Evolutionary conservation across 371 early-diverging fungal species (phyloP).

Genomic region (Parasitella parasitica): DNA sequence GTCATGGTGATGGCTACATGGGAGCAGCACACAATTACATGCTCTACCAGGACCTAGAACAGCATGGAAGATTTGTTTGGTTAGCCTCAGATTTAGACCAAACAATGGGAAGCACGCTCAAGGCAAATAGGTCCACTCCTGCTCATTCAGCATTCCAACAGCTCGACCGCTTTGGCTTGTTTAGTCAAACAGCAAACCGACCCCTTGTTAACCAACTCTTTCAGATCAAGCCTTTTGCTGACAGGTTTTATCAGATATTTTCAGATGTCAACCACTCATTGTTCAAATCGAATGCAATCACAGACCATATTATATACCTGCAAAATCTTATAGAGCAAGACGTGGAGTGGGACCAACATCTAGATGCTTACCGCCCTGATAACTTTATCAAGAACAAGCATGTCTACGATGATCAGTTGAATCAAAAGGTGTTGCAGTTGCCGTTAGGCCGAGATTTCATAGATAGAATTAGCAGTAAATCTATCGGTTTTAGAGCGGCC

Average conservation of each 20-base stretch:
- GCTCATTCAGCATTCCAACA: neutral
- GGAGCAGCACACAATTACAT: constrained; percentile 41
- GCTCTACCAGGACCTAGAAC: constrained; percentile 29
- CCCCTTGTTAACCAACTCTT: constrained; percentile 27
- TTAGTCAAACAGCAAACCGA: constrained; percentile 5
- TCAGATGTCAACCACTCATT: constrained; percentile 9
- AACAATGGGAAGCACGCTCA: constrained; percentile 36
- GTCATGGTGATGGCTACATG: constrained; percentile 39
- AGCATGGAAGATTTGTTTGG: constrained; percentile 27
- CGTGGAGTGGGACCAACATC: constrained; percentile 22
- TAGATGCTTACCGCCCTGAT: constrained; percentile 2
- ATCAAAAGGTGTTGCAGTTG: constrained; percentile 28
- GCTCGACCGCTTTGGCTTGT: constrained; percentile 24
- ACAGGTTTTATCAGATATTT: constrained; percentile 17
- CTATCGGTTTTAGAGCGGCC: constrained; percentile 26
- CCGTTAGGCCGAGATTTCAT: constrained; percentile 34
- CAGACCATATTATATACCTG: constrained; percentile 5
- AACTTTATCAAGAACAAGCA: constrained; percentile 5
- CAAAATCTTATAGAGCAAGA: constrained; percentile 25
- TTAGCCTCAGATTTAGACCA: constrained; percentile 38
- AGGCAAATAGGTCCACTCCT: neutral
- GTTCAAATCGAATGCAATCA: constrained; percentile 1
- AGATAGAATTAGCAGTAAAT: constrained; percentile 15
- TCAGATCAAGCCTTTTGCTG: constrained; percentile 9
- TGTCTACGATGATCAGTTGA: constrained; percentile 14